Base-by-base conservation (phyloP, 2,329 filamentous ascomycete genomes). In the Clarireedia paspali region DNA sequence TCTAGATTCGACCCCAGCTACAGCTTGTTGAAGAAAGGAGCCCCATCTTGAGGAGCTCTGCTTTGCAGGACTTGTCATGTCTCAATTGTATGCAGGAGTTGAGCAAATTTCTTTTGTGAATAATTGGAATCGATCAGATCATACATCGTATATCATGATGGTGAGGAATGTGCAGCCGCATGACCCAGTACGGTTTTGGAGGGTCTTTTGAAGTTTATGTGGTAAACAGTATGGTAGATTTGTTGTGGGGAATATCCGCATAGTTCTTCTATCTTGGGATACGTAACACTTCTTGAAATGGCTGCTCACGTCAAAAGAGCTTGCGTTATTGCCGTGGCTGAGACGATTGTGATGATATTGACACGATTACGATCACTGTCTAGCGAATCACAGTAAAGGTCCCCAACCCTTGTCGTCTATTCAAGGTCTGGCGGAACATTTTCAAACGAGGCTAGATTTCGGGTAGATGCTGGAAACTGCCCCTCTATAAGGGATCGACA, bases 1-100 rank as follows among this genome's bases (percentile, higher is more conserved):
- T 45, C 89, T 85, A 58, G 91, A 95, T 74, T 99, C 94, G 57
- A 99, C 88, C 59, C 91, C 91, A 54, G 91, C 91, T 59, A 97
- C 90, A 61, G 92, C 91, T 72, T 92, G 89, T 62, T 91, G 88
- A 58, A 96, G 79, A 69, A 96, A 87, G 34, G 83, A 84, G 47
- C 86, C 87, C 88, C 88, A 91, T 82, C 81, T 80, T 50, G 81
- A 80, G 59, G 79, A 75, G n/a, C n/a, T 26, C 63, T 81, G 62
- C 55, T 72, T 70, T 27, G 57, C 47, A 30, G 67, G 62, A 51
- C 67, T 64, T 44, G 66, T 60, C 68, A 70, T 70, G 45, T 26
- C 55, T 48, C 24, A 14, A 39, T 20, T 26, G 27, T 36, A 38
- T 34, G 20, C 36, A 42, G 5, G 48, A 44, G 17, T 20, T 14